These are phyloP conservation scores for Jatropha multifida DNA, from an alignment of 441 rosid genomes.

Conservation along the genomic window DNA sequence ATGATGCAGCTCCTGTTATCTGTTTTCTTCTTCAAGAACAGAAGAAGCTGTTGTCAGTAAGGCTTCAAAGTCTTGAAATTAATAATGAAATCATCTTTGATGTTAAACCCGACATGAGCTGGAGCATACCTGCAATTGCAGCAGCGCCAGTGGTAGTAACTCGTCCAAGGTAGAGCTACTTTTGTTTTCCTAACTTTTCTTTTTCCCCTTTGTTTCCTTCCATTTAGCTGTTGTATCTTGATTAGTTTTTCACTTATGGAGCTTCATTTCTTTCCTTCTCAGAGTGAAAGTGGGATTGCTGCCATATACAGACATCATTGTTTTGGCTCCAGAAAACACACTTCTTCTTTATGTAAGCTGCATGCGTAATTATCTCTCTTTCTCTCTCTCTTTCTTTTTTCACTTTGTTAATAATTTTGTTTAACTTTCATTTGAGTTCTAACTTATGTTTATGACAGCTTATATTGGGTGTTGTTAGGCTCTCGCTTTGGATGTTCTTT, in stretches of 20 bases:
- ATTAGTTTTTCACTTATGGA: slow-evolving; percentile 13
- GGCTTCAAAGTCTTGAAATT: slow-evolving; percentile 85
- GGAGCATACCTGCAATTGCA: slow-evolving; percentile 89
- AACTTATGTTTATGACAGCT: not conserved
- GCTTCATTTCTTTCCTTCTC: slow-evolving; percentile 27
- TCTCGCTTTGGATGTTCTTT: not conserved
- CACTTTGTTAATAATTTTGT: not conserved
- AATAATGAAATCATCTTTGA: slow-evolving; percentile 75
- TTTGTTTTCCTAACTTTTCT: slow-evolving; percentile 8
- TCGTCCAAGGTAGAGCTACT: slow-evolving; percentile 67
- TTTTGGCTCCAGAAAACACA: slow-evolving; percentile 78
- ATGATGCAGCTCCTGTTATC: slow-evolving; percentile 71
- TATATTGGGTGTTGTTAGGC: not conserved
- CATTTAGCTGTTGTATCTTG: slow-evolving; percentile 11
- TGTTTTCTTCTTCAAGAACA: slow-evolving; percentile 93
- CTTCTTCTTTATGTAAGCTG: slow-evolving; percentile 88
- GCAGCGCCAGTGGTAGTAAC: slow-evolving; percentile 90
- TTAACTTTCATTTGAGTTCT: slow-evolving; percentile 6
- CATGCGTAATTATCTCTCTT: not conserved
- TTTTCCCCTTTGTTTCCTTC: slow-evolving; percentile 2
- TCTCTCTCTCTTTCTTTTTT: not conserved
- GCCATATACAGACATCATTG: slow-evolving; percentile 72
- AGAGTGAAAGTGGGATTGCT: slow-evolving; percentile 75
- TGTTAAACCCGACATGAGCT: slow-evolving; percentile 86
- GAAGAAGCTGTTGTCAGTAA: slow-evolving; percentile 80